Conservation (phyloP, 345 rosid genomes). For the Psidium friedrichsthalianum region DNA sequence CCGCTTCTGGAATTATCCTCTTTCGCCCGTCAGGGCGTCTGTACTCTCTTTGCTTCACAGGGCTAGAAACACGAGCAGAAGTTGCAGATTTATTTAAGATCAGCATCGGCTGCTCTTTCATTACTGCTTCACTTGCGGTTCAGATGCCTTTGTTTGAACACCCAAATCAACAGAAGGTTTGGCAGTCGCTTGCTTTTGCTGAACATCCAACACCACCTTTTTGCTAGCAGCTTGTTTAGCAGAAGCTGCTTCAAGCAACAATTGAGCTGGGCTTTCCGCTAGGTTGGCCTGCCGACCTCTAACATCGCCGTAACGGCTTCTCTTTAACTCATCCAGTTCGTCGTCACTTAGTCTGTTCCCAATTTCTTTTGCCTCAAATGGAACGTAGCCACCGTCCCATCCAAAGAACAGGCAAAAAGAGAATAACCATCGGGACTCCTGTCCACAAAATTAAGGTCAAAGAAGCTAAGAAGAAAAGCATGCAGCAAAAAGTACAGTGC, state of each 20-base stretch:
- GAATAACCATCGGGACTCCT: slow-evolving; percentile 99
- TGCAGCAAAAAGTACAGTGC: not conserved
- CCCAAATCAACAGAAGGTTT: slow-evolving; percentile 48
- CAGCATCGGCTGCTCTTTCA: slow-evolving; percentile 34
- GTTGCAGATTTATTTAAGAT: slow-evolving; percentile 37
- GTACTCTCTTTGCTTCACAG: slow-evolving; percentile 89
- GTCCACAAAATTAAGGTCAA: slow-evolving; percentile 4
- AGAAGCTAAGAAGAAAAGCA: not conserved
- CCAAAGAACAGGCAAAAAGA: slow-evolving; percentile 95
- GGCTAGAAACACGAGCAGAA: slow-evolving; percentile 51
- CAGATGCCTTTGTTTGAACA: slow-evolving; percentile 32
- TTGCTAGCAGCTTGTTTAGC: slow-evolving; percentile 60
- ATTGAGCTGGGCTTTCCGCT: slow-evolving; percentile 88
- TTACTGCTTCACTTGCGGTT: slow-evolving; percentile 47
- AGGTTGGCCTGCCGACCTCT: slow-evolving; percentile 86
- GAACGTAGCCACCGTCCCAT: slow-evolving; percentile 85
- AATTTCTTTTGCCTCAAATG: slow-evolving; percentile 77
- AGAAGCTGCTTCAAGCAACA: slow-evolving; percentile 88
- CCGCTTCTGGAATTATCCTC: slow-evolving; percentile 97
- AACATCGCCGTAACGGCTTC: slow-evolving; percentile 89
- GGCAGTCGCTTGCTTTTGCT: slow-evolving; percentile 33
- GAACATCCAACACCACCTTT: slow-evolving; percentile 48
- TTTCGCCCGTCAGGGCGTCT: slow-evolving; percentile 96
- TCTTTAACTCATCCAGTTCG: slow-evolving; percentile 87
- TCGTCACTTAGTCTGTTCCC: slow-evolving; percentile 62